phyloP scores from a whole-genome alignment of 2,329 filamentous ascomycete genomes.

The Fulvia fulva region DNA sequence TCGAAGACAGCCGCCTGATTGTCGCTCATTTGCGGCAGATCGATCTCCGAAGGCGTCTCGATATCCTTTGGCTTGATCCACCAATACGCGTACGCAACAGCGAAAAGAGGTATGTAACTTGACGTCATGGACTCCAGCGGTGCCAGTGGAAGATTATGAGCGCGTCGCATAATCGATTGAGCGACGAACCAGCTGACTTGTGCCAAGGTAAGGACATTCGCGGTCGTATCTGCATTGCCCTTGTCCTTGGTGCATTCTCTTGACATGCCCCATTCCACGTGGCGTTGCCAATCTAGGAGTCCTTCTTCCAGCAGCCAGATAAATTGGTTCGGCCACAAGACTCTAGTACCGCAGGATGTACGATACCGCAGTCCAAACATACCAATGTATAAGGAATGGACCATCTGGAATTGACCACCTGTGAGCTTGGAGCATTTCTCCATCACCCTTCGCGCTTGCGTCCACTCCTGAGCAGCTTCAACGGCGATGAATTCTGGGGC shows the following conservation, averaged over 20 bases:
- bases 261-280: conserved; percentile 27
- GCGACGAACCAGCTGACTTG: conserved; percentile 34
- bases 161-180: conserved; percentile 31
- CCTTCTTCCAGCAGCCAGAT: conserved; percentile 31
- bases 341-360: conserved; percentile 20
- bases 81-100: conserved; percentile 36
- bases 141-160: conserved; percentile 33
- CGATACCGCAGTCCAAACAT: conserved; percentile 35
- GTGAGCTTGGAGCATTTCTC: conserved; percentile 25
- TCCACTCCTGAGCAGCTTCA: conserved; percentile 37
- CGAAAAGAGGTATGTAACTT: conserved; percentile 36
- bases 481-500: conserved; percentile 37
- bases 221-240: conserved; percentile 33
- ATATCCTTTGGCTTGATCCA: conserved; percentile 39
- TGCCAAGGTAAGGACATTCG: conserved; percentile 29
- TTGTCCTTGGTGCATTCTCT: conserved; percentile 32
- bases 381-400: conserved; percentile 35
- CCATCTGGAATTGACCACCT: conserved; percentile 25
- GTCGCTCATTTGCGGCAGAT: conserved; percentile 28
- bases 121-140: conserved; percentile 37
- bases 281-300: conserved; percentile 30
- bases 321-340: conserved; percentile 37
- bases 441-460: conserved; percentile 31
- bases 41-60: conserved; percentile 29
- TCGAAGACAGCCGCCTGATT: conserved; percentile 27